Evolutionary conservation across 257 asterid species (phyloP), one percentile per base, ranked within the genome.

Genomic region (Solanum infundibuliforme): DNA sequence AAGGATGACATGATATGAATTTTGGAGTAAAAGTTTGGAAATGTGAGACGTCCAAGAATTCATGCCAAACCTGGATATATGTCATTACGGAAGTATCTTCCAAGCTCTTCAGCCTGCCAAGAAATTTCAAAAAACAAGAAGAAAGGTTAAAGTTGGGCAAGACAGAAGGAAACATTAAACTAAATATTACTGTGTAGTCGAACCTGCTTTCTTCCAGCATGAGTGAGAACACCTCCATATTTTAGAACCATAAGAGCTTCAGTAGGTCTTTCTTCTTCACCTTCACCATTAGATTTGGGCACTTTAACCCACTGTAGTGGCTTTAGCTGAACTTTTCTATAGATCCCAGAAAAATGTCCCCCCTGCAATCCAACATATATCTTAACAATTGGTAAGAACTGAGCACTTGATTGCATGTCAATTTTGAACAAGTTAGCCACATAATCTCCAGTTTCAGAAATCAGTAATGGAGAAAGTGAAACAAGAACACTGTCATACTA

Each of bases 211-310:
- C 99, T 91, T 86, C 99, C 99, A 58, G 99, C 99, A 88, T 97
- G 99, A 46, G 99, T 97, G 87, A 97, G 99, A 91, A 97, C 99
- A 89, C 99, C 99, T 23, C 99, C 99, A 83, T 97, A 97, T 89
- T 97, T 97, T 74, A 97, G 99, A 92, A 97, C 92, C 99, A 97
- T 97, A 55, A 97, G 94, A 86, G 99, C 99, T 92, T 97, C 99
- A 3, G 91, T 90, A 76, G 99, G 99, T 88, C 90, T 91, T 89
- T 97, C 99, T 89, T 95, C 99, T 90, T 94, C 99, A 52, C 97
- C 98, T 92, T 97, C 99, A 72, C 96, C 98, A 88, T 94, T 95
- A 69, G 87, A 83, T 89, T 97, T 95, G 25, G 93, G 84, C 89
- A 95, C 95, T 91, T 93, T 96, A 87, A 90, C 93, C 99, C 99